Base-by-base conservation (phyloP, 305 asterid genomes). In the Rubia peregrina region DNA sequence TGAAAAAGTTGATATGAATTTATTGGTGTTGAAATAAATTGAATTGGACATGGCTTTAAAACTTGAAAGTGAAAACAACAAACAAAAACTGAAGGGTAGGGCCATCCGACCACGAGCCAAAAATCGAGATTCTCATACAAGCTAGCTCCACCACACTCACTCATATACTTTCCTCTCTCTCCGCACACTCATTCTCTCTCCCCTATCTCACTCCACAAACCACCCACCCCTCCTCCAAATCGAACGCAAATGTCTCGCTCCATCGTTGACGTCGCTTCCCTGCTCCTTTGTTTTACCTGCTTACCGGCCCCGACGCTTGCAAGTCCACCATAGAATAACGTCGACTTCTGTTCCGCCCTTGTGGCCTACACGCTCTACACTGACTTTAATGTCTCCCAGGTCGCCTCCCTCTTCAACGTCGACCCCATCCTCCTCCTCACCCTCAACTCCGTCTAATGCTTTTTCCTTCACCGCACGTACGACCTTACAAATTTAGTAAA, bases 311-410 rank as follows among this genome's bases (percentile, higher is more conserved):
- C 71, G 73, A 83, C 66, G 26, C 80, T 66, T 65, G 97, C 36
- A 94, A 94, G 73, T 91, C 98, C 33, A 94, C 99, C 42, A 94
- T 94, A 33, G 99, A 94, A 61, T 10, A 84, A 80, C 88, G 65
- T 90, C 72, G 91, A 78, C 81, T 71, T 86, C 64, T 94, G 99
- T 82, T 83, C 94, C 36, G 76, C 99, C 69, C 83, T 89, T 6
- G 88, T 91, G 40, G 93, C 88, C 61, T 94, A 94, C 88, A 87
- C 98, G 6, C 98, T 91, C 74, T 91, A 91, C 89, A 94, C 99
- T 24, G 96, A 89, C 88, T 93, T 94, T 64, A 91, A 94, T 63
- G 99, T 94, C 63, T 88, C 99, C 12, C 96, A 94, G 71, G 90
- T 94, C 7, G 95, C 99, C 0, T 64, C 98, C 49, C 98, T 94